phyloP scores from a whole-genome alignment of 441 rosid species.

The Gossypium gossypioides region DNA sequence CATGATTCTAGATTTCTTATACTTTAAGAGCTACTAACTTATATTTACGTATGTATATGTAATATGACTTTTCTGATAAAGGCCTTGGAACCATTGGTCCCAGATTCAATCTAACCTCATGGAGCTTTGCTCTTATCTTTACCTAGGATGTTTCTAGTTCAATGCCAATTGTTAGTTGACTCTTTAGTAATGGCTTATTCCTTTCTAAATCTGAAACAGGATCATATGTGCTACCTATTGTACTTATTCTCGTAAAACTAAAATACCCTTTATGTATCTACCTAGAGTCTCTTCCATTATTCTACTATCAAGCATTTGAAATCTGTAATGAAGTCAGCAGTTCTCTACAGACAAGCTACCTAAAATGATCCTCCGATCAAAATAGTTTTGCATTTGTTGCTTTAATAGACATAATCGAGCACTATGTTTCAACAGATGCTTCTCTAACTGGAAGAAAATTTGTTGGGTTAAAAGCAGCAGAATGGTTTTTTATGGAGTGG shows the following conservation, averaged over 20 bases:
- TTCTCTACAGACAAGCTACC: neutral
- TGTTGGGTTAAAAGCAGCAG: neutral
- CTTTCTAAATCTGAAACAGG: neutral
- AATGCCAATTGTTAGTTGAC: neutral
- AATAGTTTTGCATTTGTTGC: neutral
- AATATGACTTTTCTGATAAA: neutral
- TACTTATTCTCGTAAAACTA: neutral
- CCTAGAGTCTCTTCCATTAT: neutral
- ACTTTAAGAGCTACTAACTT: neutral
- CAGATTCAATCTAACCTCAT: neutral
- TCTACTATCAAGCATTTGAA: neutral
- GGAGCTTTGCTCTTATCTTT: neutral
- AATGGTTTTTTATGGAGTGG: too few species aligned
- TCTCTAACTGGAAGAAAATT: neutral
- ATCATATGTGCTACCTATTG: neutral
- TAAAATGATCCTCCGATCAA: neutral
- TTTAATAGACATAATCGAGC: neutral
- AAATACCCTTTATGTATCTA: neutral
- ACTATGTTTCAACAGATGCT: neutral
- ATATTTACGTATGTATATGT: neutral
- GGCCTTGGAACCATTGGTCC: neutral
- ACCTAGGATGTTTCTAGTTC: conserved; percentile 3
- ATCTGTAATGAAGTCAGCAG: neutral
- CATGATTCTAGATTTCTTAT: neutral
- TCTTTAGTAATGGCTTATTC: neutral